A percentile compares a stretch with the other conserved stretches of the same genome.
These are phyloP conservation scores for Asterophora parasitica DNA, from an alignment of 768 basidiomycete genomes.

Conservation along the genomic window DNA sequence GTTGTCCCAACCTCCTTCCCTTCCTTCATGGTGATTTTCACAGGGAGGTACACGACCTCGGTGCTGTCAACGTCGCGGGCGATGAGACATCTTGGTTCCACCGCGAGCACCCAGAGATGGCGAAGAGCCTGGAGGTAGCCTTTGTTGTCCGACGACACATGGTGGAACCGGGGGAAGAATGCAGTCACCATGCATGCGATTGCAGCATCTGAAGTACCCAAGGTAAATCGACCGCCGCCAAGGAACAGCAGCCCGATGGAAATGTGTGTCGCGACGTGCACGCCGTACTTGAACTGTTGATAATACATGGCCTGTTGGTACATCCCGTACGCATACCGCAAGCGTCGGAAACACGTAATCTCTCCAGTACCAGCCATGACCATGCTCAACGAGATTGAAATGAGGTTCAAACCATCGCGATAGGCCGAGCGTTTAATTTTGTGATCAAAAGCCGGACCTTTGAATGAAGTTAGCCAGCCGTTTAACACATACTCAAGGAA, in stretches of 20 bases:
- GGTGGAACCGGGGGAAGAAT: constrained; percentile 88
- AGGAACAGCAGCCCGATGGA: constrained; percentile 90
- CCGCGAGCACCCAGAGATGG: constrained; percentile 94
- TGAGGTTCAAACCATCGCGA: constrained; percentile 82
- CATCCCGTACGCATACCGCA: constrained; percentile 89
- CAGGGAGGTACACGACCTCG: constrained; percentile 88
- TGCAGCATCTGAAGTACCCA: constrained; percentile 89
- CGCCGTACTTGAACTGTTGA: constrained; percentile 75
- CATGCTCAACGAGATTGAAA: constrained; percentile 83
- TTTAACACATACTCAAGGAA: neutral
- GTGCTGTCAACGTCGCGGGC: constrained; percentile 89
- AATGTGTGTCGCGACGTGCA: constrained; percentile 87
- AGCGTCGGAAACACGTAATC: constrained; percentile 78
- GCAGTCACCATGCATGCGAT: constrained; percentile 86
- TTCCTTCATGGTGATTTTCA: constrained; percentile 81
- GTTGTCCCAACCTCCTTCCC: constrained; percentile 57
- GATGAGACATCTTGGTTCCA: constrained; percentile 89
- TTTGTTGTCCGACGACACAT: constrained; percentile 79
- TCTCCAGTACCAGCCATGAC: constrained; percentile 98
- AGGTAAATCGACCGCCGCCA: constrained; percentile 86
- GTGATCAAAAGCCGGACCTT: constrained; percentile 79
- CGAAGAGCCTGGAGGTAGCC: constrained; percentile 89
- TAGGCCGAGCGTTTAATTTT: constrained; percentile 85
- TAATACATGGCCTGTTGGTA: constrained; percentile 59
- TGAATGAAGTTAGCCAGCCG: constrained; percentile 4